These are phyloP conservation scores for Solanum sejunctum DNA, from an alignment of 257 asterid species.

Conservation along the genomic window DNA sequence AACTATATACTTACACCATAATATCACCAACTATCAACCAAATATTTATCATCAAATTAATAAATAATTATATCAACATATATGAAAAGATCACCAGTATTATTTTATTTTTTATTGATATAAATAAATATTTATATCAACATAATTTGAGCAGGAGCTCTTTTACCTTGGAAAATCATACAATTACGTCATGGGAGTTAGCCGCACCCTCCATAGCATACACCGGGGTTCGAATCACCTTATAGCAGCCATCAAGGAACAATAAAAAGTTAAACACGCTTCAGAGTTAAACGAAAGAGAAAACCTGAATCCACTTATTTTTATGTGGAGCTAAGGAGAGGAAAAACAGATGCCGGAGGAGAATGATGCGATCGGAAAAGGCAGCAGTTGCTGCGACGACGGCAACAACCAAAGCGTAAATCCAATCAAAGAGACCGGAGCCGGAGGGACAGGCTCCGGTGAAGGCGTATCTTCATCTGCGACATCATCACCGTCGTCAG, in stretches of 20 bases:
- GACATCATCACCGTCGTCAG: background rate
- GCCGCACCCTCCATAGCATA: no score
- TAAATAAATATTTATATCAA: no score
- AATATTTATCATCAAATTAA: no score
- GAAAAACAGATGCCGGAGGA: background rate
- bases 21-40: no score
- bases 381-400: background rate
- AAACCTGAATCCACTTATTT: background rate
- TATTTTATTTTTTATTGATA: no score
- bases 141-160: no score
- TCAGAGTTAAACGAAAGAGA: background rate
- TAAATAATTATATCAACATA: no score
- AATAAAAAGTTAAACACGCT: background rate
- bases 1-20: no score
- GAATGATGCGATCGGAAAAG: background rate
- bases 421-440: constrained; percentile 1
- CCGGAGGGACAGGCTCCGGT: background rate
- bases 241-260: background rate
- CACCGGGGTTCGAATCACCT: background rate
- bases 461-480: constrained; percentile 4
- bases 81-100: no score
- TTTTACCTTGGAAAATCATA: no score
- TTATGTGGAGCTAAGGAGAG: background rate
- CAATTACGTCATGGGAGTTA: no score
- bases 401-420: constrained; percentile 8